Conservation (phyloP, 1,284 basidiomycete species). For the Ceratobasidium theobromae region DNA sequence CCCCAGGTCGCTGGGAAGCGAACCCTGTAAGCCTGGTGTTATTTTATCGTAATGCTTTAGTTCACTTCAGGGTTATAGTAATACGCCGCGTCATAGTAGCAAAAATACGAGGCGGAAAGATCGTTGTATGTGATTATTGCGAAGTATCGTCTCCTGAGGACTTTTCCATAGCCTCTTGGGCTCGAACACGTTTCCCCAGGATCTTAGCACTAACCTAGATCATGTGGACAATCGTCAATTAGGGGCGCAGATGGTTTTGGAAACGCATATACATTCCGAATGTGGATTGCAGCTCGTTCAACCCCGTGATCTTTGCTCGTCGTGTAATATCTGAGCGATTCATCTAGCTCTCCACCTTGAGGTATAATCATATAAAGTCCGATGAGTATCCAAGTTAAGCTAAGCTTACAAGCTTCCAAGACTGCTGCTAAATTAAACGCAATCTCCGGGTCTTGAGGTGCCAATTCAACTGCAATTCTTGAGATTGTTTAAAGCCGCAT, state of each 20-base stretch:
- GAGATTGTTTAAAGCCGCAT: conserved; percentile 37
- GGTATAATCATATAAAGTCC: conserved; percentile 38
- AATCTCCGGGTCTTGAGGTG: conserved; percentile 92
- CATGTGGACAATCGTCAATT: conserved; percentile 28
- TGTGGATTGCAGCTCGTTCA: conserved; percentile 81
- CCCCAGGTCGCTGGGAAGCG: not conserved
- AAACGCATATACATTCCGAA: conserved; percentile 59
- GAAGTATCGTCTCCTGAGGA: not conserved
- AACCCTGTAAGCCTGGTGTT: not conserved
- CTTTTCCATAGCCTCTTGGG: conserved; percentile 2
- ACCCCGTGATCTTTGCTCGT: conserved; percentile 77
- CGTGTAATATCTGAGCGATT: conserved; percentile 79
- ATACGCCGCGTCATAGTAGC: not conserved
- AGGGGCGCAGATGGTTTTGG: conserved; percentile 29
- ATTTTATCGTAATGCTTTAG: not conserved
- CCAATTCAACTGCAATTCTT: conserved; percentile 81
- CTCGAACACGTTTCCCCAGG: conserved; percentile 52
- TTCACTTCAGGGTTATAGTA: not conserved
- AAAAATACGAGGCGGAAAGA: not conserved
- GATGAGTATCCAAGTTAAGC: conserved; percentile 38
- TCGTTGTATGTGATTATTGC: not conserved
- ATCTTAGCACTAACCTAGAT: conserved; percentile 76
- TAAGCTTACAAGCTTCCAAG: conserved; percentile 76
- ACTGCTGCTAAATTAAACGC: conserved; percentile 92
- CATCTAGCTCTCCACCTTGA: conserved; percentile 74